Conservation (phyloP, 2,329 filamentous ascomycete genomes). For the Aureobasidium sp. region DNA sequence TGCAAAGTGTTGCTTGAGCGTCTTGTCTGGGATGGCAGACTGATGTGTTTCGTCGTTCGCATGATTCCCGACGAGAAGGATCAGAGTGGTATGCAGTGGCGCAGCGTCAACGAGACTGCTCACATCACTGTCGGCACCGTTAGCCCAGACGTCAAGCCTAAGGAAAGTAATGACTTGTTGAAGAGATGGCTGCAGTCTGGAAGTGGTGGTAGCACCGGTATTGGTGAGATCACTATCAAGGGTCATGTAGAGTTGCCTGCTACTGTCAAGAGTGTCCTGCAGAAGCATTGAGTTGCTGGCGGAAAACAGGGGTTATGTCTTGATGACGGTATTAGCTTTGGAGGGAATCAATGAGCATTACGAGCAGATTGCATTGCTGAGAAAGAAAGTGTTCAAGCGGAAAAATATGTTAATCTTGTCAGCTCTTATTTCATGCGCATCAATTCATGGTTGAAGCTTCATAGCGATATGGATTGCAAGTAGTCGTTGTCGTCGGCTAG, state of each 20-base stretch:
- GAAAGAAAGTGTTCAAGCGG: too few relatives aligned
- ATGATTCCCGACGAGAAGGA: constrained; percentile 45
- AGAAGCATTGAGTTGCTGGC: constrained; percentile 6
- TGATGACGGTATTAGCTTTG: neutral
- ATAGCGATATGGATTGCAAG: neutral
- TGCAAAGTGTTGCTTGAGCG: constrained; percentile 55
- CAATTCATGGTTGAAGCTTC: neutral
- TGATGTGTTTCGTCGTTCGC: constrained; percentile 88
- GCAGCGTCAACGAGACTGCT: constrained; percentile 67
- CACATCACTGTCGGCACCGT: constrained; percentile 88
- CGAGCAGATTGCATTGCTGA: too few relatives aligned
- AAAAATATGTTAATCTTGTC: neutral
- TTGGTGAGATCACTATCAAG: constrained; percentile 45
- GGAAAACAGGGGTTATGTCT: neutral
- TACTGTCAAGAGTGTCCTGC: constrained; percentile 42
- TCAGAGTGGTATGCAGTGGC: constrained; percentile 32
- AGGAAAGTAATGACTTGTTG: constrained; percentile 85
- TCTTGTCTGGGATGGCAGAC: constrained; percentile 71
- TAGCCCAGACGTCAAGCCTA: constrained; percentile 68
- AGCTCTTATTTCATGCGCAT: too few relatives aligned
- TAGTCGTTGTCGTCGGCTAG: neutral
- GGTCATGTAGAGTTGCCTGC: constrained; percentile 49
- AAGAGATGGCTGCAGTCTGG: constrained; percentile 61
- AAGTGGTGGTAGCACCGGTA: constrained; percentile 41
- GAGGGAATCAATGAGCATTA: too few relatives aligned